A percentile compares a stretch with the other conserved stretches of the same genome.
Evolutionary conservation across 257 asterid species (phyloP).

Genomic region (Haberlea rhodopensis): DNA sequence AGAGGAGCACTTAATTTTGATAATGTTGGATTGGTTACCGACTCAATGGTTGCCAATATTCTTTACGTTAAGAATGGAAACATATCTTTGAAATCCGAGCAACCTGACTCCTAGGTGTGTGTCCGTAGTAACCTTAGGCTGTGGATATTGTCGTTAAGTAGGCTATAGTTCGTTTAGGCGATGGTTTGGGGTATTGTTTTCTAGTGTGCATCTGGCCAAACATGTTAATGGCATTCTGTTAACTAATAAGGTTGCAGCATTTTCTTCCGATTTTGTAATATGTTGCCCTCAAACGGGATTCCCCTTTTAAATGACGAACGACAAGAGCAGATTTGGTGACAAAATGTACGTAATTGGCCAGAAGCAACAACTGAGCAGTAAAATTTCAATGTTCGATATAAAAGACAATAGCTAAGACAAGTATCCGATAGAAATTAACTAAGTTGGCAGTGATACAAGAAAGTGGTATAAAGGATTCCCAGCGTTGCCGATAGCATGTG

Average conservation of each 20-base stretch:
- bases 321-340: too few relatives aligned
- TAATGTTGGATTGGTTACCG: slow-evolving; percentile 75
- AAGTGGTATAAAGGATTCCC: too few relatives aligned
- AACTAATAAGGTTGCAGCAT: not conserved
- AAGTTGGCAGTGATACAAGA: too few relatives aligned
- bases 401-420: too few relatives aligned
- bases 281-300: too few relatives aligned
- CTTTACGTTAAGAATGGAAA: slow-evolving; percentile 62
- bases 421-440: too few relatives aligned
- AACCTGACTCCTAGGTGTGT: slow-evolving; percentile 45
- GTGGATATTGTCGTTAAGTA: slow-evolving; percentile 40
- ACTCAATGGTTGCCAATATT: slow-evolving; percentile 76
- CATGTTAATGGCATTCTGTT: not conserved
- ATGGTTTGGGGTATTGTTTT: slow-evolving; percentile 34
- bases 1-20: slow-evolving; percentile 78
- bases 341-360: too few relatives aligned
- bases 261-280: too few relatives aligned
- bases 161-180: slow-evolving; percentile 24
- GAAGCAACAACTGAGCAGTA: too few relatives aligned
- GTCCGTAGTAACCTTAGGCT: slow-evolving; percentile 15
- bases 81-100: slow-evolving; percentile 64
- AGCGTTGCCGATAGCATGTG: too few relatives aligned
- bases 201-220: slow-evolving; percentile 33
- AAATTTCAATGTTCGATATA: too few relatives aligned
- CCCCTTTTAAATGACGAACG: too few relatives aligned